These are phyloP conservation scores for Annulohypoxylon maeteangense DNA, from an alignment of 495 filamentous ascomycete genomes.

Conservation along the genomic window DNA sequence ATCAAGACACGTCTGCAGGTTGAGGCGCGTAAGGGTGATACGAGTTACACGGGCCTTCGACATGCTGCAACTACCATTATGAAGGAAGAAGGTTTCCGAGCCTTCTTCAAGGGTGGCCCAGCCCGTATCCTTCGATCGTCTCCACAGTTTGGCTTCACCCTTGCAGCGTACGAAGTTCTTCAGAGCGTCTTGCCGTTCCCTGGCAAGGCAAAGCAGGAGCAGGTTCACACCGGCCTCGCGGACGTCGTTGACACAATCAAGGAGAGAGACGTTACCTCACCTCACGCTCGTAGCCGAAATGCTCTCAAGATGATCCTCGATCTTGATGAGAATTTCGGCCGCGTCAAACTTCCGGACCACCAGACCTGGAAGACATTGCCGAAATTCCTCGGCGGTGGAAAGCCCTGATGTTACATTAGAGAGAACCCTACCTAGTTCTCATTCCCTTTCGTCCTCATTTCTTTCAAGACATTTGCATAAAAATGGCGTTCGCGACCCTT, in stretches of 20 bases:
- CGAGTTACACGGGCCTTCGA: constrained; percentile 82
- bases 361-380: constrained; percentile 62
- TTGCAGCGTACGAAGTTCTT: constrained; percentile 92
- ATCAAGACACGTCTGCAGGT: constrained; percentile 99
- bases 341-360: constrained; percentile 66
- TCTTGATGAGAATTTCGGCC: constrained; percentile 89
- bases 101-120: constrained; percentile 98
- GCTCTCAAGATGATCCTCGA: constrained; percentile 98
- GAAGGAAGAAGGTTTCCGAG: constrained; percentile 90
- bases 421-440: constrained; percentile 25
- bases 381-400: constrained; percentile 50
- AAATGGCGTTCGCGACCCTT: constrained; percentile 44
- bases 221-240: constrained; percentile 52
- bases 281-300: constrained; percentile 87
- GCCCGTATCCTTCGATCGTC: constrained; percentile 93
- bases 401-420: constrained; percentile 31
- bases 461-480: constrained; percentile 41
- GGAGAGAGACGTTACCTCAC: constrained; percentile 71
- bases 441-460: constrained; percentile 21
- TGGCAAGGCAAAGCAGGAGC: constrained; percentile 60
- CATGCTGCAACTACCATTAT: constrained; percentile 85
- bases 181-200: constrained; percentile 86
- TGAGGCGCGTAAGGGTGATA: constrained; percentile 94
- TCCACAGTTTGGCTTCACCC: constrained; percentile 96
- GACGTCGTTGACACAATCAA: constrained; percentile 52